Evolutionary conservation across 192 early-diverging fungal genomes (phyloP).

Genomic region (Piromyces finnis): DNA sequence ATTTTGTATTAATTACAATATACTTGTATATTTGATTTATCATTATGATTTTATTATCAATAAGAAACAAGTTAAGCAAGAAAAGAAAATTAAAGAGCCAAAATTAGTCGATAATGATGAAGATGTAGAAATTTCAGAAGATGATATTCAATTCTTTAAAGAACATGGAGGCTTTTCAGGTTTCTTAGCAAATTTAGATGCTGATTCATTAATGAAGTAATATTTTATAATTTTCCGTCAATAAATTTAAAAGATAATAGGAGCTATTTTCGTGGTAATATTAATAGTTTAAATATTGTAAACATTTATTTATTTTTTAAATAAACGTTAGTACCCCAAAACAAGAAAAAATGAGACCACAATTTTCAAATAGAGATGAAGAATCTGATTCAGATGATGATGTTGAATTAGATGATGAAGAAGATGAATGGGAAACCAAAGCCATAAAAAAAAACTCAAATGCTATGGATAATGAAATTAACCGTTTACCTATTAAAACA

Average conservation of each 20-base stretch:
- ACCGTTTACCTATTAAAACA: slow-evolving; percentile 50
- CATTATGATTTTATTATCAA: neutral
- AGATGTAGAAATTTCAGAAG: slow-evolving; percentile 45
- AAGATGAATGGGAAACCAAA: slow-evolving; percentile 3
- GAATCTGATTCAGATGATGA: neutral
- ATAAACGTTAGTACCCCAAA: neutral
- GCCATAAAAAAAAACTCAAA: slow-evolving; percentile 1
- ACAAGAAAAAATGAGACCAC: neutral
- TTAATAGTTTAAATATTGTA: too few relatives aligned
- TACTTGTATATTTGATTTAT: neutral
- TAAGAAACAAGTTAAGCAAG: neutral
- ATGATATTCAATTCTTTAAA: slow-evolving; percentile 53
- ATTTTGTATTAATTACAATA: too few relatives aligned
- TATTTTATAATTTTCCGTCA: neutral
- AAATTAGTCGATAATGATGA: slow-evolving; percentile 20
- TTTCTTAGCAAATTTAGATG: slow-evolving; percentile 47
- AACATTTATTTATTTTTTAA: too few relatives aligned
- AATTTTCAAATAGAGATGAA: neutral
- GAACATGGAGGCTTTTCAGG: slow-evolving; percentile 37
- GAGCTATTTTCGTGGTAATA: too few relatives aligned
- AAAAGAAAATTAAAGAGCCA: neutral
- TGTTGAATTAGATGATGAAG: slow-evolving; percentile 4
- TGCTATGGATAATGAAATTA: slow-evolving; percentile 15
- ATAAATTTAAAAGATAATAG: too few relatives aligned
- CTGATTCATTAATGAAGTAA: slow-evolving; percentile 42